Percentiles rank a stretch among this genome's conserved stretches.
phyloP scores from a whole-genome alignment of 164 flowering plant genomes.

The Tetracentron sinense region DNA sequence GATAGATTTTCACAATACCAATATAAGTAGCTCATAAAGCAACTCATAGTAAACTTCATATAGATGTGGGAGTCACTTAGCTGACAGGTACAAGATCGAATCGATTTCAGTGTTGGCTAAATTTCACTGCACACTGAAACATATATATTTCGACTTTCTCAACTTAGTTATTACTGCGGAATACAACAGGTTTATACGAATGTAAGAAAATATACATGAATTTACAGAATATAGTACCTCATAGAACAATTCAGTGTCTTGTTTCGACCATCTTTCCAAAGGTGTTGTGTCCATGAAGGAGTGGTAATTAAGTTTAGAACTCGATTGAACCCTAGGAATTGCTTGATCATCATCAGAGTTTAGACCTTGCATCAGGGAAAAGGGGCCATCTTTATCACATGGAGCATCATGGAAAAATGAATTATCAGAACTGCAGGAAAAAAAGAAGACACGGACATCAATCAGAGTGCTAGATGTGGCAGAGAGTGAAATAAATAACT shows the following conservation, averaged over 20 bases:
- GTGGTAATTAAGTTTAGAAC: constrained; percentile 61
- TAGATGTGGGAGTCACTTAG: background rate
- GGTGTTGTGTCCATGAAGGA: constrained; percentile 61
- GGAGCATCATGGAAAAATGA: constrained; percentile 18
- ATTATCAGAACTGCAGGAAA: constrained; percentile 25
- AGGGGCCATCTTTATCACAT: constrained; percentile 29
- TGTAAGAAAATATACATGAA: background rate
- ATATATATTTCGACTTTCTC: no score
- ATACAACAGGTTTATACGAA: background rate
- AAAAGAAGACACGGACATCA: background rate
- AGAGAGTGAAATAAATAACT: background rate
- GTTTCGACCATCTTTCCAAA: constrained; percentile 64
- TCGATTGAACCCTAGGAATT: constrained; percentile 14
- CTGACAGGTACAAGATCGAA: background rate
- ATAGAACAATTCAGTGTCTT: constrained; percentile 82
- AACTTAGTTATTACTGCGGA: background rate
- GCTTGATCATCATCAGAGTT: constrained; percentile 29
- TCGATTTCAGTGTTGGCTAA: background rate
- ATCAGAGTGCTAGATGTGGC: no score
- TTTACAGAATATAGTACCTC: constrained; percentile 38
- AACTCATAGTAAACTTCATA: no score
- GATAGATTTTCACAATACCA: no score
- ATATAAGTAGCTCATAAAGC: no score
- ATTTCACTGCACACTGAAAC: no score
- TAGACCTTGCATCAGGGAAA: constrained; percentile 30